Conservation (phyloP, 768 basidiomycete genomes). For the Lactifluus echinatus region DNA sequence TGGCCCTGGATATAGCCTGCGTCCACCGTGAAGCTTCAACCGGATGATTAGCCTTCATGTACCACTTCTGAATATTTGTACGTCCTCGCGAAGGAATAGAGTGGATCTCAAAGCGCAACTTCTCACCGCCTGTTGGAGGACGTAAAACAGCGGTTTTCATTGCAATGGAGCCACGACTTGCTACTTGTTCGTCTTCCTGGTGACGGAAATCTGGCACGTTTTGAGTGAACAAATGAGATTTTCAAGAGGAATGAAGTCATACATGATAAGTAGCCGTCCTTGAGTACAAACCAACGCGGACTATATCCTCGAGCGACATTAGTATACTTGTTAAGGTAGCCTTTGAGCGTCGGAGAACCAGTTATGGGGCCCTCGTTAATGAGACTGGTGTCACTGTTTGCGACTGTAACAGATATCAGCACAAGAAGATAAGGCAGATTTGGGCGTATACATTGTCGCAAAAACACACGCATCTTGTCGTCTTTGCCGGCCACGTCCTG, state of each 20-base stretch:
- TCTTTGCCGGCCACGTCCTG: conserved; percentile 67
- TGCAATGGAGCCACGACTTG: conserved; percentile 80
- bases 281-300: conserved; percentile 87
- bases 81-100: conserved; percentile 45
- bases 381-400: conserved; percentile 70
- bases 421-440: not conserved
- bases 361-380: conserved; percentile 38
- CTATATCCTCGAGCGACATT: conserved; percentile 89
- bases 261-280: conserved; percentile 82
- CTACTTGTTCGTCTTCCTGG: conserved; percentile 82
- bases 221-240: not conserved
- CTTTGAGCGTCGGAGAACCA: conserved; percentile 57
- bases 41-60: conserved; percentile 77
- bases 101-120: conserved; percentile 77
- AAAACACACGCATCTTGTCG: conserved; percentile 71
- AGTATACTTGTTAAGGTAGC: conserved; percentile 85
- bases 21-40: conserved; percentile 88
- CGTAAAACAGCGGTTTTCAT: conserved; percentile 73
- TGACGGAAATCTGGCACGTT: conserved; percentile 58
- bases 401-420: conserved; percentile 37
- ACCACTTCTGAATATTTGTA: conserved; percentile 60
- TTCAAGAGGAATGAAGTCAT: conserved; percentile 25
- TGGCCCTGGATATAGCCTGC: conserved; percentile 60
- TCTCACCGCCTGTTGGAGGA: conserved; percentile 40
- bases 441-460: conserved; percentile 64